Evolutionary conservation across 768 basidiomycete species (phyloP), one percentile per base, ranked within the genome.

Genomic region (Boletus rufocinnamomeus): DNA sequence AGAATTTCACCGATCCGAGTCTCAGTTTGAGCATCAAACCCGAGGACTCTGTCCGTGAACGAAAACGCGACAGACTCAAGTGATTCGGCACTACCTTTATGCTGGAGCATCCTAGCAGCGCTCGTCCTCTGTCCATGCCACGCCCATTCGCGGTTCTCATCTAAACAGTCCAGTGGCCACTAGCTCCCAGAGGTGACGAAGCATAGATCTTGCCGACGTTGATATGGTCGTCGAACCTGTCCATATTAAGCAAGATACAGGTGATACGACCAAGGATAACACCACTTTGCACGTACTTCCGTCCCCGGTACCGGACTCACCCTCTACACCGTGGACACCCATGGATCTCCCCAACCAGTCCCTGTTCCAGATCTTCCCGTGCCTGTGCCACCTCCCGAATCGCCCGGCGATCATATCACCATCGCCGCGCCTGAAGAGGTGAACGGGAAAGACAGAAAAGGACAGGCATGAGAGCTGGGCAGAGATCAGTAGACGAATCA

Each of bases 1-100:
- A 98, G 72, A 92, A 93, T 68, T 97, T 97, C 72, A 88, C 89
- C 71, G 95, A 97, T 72, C n/a, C n/a, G n/a, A n/a, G n/a, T n/a
- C 87, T 98, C 64, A 93, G 91, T 52, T 77, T 97, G 35, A 89
- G 89, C 72, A 88, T 95, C 71, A 91, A 88, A 69, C 82, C 87
- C 1, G 91, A 94, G 60, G 89, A 93, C 63, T 90, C 90, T 59
- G 77, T 77, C 32, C 83, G 82, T 55, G 82, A 84, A 56, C 80
- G 88, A 52, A 96, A 87, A 73, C 84, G 92, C 38, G 89, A 95
- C 72, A 82, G 82, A 50, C 74, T 96, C 60, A 88, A 85, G 71
- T 85, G 83, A 50, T 76, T 95, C 48, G 91, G 66, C 0, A 67
- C 67, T 14, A 69, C 74, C 0, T 47, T 71, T 35, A 60, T 23